Evolutionary conservation across 305 asterid genomes (phyloP).

Genomic region (Stenogyne calaminthoides): DNA sequence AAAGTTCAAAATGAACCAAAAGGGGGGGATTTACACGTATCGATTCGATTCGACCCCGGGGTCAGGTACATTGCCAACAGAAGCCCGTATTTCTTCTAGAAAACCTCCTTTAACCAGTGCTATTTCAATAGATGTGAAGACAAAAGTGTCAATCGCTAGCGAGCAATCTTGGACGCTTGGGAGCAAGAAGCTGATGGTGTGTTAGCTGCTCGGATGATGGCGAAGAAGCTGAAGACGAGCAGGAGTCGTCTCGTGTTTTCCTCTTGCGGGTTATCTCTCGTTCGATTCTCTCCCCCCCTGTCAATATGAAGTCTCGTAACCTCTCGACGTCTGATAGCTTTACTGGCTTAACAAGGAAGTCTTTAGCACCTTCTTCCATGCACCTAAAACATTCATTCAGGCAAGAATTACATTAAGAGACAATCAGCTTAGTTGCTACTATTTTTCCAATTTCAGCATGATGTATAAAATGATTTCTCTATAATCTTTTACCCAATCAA

Average conservation of each 20-base stretch:
- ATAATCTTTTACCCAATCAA: background rate
- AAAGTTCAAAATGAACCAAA: background rate
- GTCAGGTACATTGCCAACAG: too few species aligned
- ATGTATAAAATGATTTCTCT: background rate
- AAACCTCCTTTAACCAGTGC: background rate
- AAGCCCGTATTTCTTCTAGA: too few species aligned
- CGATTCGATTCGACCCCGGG: too few species aligned
- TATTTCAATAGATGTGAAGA: background rate
- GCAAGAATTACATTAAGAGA: background rate
- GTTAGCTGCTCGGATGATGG: constrained; percentile 30
- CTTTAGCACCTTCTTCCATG: constrained; percentile 90
- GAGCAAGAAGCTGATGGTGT: constrained; percentile 23
- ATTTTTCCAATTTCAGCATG: background rate
- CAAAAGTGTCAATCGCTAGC: constrained; percentile 1
- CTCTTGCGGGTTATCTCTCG: constrained; percentile 45
- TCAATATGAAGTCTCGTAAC: constrained; percentile 53
- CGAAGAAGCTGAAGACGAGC: background rate
- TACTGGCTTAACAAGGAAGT: constrained; percentile 84
- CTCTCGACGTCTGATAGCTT: constrained; percentile 82
- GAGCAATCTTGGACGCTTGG: constrained; percentile 39
- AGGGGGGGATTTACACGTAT: background rate
- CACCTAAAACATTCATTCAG: constrained; percentile 41
- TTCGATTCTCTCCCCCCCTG: constrained; percentile 38
- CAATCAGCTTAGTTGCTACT: background rate
- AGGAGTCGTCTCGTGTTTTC: constrained; percentile 37